Base-by-base conservation (phyloP, 2,329 filamentous ascomycete species). In the Colletotrichum paranaense region DNA sequence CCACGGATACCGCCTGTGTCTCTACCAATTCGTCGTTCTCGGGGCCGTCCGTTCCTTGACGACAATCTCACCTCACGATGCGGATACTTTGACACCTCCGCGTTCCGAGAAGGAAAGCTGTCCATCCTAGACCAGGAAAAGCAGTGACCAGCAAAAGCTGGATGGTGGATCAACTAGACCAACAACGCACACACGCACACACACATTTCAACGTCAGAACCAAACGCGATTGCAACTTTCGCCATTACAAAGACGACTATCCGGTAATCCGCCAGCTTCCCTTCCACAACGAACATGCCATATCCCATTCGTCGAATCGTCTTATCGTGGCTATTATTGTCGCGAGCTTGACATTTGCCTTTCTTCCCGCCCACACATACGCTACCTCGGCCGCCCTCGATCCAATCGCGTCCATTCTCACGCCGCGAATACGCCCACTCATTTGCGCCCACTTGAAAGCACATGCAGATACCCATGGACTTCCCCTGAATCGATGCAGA, bases 401-500 rank as follows among this genome's bases (percentile, higher is more conserved):
- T 22, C 49, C n/a, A 12, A 8, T 32, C 5, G 7, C 19, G 19
- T n/a, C 19, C 26, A 22, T 28, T 62, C 38, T 11, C 58, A n/a
- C 38, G 28, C 57, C 32, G 19, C 26, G 32, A 24, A 62, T n/a
- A 46, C 53, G 59, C 59, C 67, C 67, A 70, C 55, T 66, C 62
- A 60, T 66, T 66, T 42, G 30, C 59, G 59, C 66, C 66, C 66
- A 69, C 70, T 46, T 73, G 66, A 59, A 69, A 38, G 66, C 67
- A 65, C 55, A 60, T 68, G 57, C 52, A 72, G 69, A 22, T 53
- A 69, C 66, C 66, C 66, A 59, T 64, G 69, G 59, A 9, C 52
- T 64, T 63, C 69, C 66, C 69, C 69, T 72, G 69, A 64, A 26
- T 46, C 42, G 38, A 28, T 69, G 65, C 70, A 70, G 66, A 69